A percentile compares a stretch with the other conserved stretches of the same genome.
Conservation (phyloP, 352 stramenopile species). For the Saprolegnia parasitica region DNA sequence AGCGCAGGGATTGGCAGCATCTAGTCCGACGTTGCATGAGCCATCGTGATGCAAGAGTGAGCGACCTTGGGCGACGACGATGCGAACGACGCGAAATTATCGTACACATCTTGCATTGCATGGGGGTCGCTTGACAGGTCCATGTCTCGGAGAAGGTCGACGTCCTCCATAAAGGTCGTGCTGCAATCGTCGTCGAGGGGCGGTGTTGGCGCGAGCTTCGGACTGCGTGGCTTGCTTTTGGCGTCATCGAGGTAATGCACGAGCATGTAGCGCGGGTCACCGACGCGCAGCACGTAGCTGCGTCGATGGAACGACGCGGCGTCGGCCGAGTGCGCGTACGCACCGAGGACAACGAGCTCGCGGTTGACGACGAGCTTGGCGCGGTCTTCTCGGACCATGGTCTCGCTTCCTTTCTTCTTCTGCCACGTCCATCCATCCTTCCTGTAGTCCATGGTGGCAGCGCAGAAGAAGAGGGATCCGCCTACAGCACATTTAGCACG, state of each 20-base stretch:
- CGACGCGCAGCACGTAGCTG: slow-evolving; percentile 74
- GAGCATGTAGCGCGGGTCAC: slow-evolving; percentile 62
- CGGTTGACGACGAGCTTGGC: slow-evolving; percentile 83
- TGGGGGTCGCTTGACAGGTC: slow-evolving; percentile 10
- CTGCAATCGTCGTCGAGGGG: slow-evolving; percentile 8
- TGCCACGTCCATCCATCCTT: slow-evolving; percentile 84
- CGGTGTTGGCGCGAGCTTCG: background rate
- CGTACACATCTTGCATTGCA: slow-evolving; percentile 8
- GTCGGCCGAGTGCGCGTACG: slow-evolving; percentile 78
- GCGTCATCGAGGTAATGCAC: slow-evolving; percentile 84
- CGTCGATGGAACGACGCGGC: slow-evolving; percentile 75
- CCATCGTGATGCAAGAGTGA: background rate
- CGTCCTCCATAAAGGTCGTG: background rate
- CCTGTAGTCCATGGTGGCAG: slow-evolving; percentile 73
- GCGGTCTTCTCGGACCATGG: slow-evolving; percentile 69
- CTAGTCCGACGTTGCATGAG: background rate
- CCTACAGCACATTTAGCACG: slow-evolving; percentile 36
- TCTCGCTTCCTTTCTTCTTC: slow-evolving; percentile 77
- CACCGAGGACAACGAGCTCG: slow-evolving; percentile 71
- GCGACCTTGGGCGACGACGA: too few relatives aligned
- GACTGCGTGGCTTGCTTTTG: slow-evolving; percentile 39
- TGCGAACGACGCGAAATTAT: background rate
- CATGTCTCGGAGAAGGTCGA: background rate
- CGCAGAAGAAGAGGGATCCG: slow-evolving; percentile 66
- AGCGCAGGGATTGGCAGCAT: slow-evolving; percentile 1